Conservation (phyloP, 2,329 filamentous ascomycete genomes). For the Curvularia sp. region DNA sequence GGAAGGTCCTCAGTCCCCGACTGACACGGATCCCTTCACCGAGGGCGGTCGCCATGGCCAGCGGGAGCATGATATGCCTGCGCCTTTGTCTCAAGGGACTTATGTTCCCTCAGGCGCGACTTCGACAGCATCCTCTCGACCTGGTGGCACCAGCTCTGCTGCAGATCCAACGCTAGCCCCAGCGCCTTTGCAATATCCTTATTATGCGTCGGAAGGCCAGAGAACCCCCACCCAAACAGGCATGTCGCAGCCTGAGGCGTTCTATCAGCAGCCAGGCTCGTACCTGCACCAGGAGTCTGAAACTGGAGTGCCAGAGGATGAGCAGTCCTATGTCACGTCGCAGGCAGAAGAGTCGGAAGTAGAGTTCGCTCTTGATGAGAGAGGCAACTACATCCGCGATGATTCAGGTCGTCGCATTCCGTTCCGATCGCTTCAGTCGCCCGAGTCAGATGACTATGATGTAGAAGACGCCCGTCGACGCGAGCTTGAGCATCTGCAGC, state of each 20-base stretch:
- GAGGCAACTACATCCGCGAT: constrained; percentile 49
- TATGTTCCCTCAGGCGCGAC: constrained; percentile 44
- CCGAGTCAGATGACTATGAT: constrained; percentile 61
- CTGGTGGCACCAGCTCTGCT: constrained; percentile 24
- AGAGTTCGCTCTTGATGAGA: constrained; percentile 48
- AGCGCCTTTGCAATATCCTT: constrained; percentile 38
- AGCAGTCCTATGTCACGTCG: constrained; percentile 47
- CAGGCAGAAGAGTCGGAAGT: constrained; percentile 46
- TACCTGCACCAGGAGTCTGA: constrained; percentile 44
- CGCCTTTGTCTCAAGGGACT: constrained; percentile 41
- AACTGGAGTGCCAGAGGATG: constrained; percentile 41
- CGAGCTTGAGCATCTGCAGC: constrained; percentile 56
- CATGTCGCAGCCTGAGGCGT: constrained; percentile 46
- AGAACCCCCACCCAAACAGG: constrained; percentile 30
- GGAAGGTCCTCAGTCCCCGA: constrained; percentile 57
- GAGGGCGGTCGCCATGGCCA: constrained; percentile 50
- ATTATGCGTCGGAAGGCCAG: constrained; percentile 30
- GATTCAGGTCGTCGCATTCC: constrained; percentile 46
- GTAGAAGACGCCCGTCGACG: constrained; percentile 59
- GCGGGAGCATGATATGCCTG: constrained; percentile 42
- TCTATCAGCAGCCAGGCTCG: constrained; percentile 49
- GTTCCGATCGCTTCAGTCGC: constrained; percentile 42
- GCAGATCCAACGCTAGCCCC: constrained; percentile 32
- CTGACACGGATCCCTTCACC: constrained; percentile 68
- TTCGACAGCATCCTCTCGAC: constrained; percentile 28